Conservation (phyloP, 2,329 filamentous ascomycete species). For the Fusarium sp. region DNA sequence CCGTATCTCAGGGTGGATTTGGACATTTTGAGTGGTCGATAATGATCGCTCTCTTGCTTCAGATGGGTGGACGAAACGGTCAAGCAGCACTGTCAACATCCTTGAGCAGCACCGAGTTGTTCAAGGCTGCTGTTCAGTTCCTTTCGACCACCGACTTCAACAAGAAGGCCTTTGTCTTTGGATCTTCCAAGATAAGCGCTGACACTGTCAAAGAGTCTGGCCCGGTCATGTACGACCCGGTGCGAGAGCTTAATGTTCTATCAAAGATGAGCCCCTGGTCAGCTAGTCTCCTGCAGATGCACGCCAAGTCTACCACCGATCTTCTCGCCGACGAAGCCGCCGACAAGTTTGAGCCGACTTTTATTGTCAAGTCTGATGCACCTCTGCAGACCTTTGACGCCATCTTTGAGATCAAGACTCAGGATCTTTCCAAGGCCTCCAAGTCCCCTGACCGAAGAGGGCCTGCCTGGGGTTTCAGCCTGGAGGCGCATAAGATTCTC, state of each 20-base stretch:
- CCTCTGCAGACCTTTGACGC: conserved; percentile 68
- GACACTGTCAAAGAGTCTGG: conserved; percentile 58
- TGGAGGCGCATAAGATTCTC: conserved; percentile 73
- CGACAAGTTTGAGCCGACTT: conserved; percentile 87
- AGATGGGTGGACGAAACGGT: conserved; percentile 79
- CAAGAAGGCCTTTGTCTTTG: conserved; percentile 72
- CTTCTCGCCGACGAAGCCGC: conserved; percentile 79
- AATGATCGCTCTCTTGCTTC: conserved; percentile 83
- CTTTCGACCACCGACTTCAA: conserved; percentile 79
- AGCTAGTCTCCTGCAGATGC: conserved; percentile 76
- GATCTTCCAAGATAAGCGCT: conserved; percentile 45
- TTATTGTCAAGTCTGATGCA: conserved; percentile 74
- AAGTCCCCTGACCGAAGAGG: conserved; percentile 56
- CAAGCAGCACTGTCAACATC: conserved; percentile 79
- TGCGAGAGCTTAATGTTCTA: conserved; percentile 81
- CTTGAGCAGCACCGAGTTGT: conserved; percentile 91
- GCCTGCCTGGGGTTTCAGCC: conserved; percentile 58
- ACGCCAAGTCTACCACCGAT: conserved; percentile 79
- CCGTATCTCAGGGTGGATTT: conserved; percentile 83
- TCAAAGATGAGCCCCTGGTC: conserved; percentile 94
- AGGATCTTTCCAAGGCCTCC: conserved; percentile 44
- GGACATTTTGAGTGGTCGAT: conserved; percentile 92
- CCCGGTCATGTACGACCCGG: conserved; percentile 83
- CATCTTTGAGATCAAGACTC: conserved; percentile 52
- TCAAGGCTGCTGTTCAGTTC: conserved; percentile 94